Percentiles rank a stretch among this genome's conserved stretches.
These are phyloP conservation scores for Coemansia aciculifera DNA, from an alignment of 192 early-diverging fungal genomes.

Conservation along the genomic window DNA sequence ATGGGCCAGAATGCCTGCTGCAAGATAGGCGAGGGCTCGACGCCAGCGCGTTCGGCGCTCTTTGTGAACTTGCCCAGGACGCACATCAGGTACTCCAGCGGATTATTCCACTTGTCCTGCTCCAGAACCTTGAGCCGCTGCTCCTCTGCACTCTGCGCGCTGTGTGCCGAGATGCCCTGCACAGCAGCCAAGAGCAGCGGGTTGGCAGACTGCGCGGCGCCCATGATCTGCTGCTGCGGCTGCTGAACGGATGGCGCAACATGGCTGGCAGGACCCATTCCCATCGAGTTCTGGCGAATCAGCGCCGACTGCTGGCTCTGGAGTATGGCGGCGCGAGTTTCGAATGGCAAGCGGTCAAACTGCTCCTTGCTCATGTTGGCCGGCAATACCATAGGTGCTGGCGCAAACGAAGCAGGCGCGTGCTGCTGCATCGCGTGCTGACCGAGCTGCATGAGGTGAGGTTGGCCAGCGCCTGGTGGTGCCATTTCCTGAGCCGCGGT, in stretches of 20 bases:
- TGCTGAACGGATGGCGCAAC: slow-evolving; percentile 17
- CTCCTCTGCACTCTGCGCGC: slow-evolving; percentile 25
- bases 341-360: slow-evolving; percentile 36
- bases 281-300: slow-evolving; percentile 36
- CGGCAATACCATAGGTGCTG: slow-evolving; percentile 38
- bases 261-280: slow-evolving; percentile 8
- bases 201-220: slow-evolving; percentile 1
- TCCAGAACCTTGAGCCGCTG: slow-evolving; percentile 38
- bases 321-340: slow-evolving; percentile 28
- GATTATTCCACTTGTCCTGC: slow-evolving; percentile 50
- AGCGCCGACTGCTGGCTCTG: slow-evolving; percentile 38
- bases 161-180: slow-evolving; percentile 14
- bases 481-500: background rate
- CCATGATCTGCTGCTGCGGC: background rate
- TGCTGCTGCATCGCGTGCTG: slow-evolving; percentile 12
- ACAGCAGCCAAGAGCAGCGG: slow-evolving; percentile 25
- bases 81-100: slow-evolving; percentile 52
- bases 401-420: slow-evolving; percentile 16
- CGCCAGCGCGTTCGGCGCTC: slow-evolving; percentile 39
- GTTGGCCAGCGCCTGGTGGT: background rate
- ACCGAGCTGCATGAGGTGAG: background rate
- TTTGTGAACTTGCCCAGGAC: slow-evolving; percentile 45
- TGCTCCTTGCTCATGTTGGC: slow-evolving; percentile 39
- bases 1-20: slow-evolving; percentile 56
- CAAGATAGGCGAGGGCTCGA: slow-evolving; percentile 48